Evolutionary conservation across 805 yeast species (phyloP).

Genomic region (Jamesozyma lodderae): DNA sequence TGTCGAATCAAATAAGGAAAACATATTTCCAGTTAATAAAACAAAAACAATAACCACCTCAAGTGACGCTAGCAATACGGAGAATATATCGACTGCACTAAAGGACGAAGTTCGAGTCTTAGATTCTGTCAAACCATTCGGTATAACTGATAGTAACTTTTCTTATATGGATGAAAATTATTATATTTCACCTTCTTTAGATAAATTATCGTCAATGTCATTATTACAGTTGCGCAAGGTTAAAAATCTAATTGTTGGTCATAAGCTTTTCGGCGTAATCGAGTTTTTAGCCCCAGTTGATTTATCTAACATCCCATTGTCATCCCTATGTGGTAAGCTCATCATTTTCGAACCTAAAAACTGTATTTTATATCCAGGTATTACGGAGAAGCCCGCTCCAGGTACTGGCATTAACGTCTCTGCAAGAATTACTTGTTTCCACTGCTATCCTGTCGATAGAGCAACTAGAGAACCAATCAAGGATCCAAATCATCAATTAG

Average conservation of each 20-base stretch:
- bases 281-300: constrained; percentile 79
- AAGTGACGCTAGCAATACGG: too few species aligned
- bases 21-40: too few species aligned
- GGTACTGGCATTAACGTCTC: constrained; percentile 83
- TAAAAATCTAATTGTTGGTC: constrained; percentile 62
- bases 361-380: constrained; percentile 65
- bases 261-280: constrained; percentile 61
- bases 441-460: constrained; percentile 69
- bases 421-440: constrained; percentile 62
- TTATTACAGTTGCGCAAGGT: constrained; percentile 58
- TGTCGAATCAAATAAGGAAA: too few species aligned
- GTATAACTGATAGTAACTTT: constrained; percentile 29
- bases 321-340: constrained; percentile 56
- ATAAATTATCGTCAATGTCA: constrained; percentile 49
- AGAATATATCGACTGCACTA: background rate
- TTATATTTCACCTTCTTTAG: constrained; percentile 75
- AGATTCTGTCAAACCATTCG: constrained; percentile 5
- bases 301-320: constrained; percentile 53
- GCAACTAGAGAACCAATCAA: constrained; percentile 64
- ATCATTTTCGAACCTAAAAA: constrained; percentile 52
- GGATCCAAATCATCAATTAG: constrained; percentile 67
- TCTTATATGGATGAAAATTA: constrained; percentile 64
- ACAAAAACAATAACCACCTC: background rate
- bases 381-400: constrained; percentile 43
- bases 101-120: too few species aligned